A percentile compares a stretch with the other conserved stretches of the same genome.
Evolutionary conservation across 495 filamentous ascomycete species (phyloP).

Genomic region (Aspergillus cavernicola): DNA sequence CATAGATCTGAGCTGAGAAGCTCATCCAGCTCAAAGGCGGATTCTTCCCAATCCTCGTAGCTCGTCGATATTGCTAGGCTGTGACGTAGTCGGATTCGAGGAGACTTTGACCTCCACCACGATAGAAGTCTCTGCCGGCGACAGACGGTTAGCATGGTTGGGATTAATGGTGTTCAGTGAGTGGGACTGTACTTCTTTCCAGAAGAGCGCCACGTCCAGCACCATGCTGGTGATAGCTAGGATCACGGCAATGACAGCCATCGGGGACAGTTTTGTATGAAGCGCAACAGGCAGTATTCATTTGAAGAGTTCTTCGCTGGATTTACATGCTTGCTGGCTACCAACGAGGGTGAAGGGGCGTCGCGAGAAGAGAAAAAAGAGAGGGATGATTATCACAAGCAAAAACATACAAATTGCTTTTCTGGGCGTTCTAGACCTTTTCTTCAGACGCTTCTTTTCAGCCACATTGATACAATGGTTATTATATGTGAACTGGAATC

Average conservation of each 20-base stretch:
- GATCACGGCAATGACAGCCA: conserved; percentile 32
- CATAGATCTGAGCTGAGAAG: conserved; percentile 76
- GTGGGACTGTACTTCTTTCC: conserved; percentile 62
- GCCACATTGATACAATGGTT: background rate
- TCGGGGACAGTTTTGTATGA: conserved; percentile 19
- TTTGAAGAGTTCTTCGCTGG: conserved; percentile 1
- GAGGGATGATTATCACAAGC: background rate
- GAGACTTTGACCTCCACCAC: conserved; percentile 41
- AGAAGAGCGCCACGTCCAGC: conserved; percentile 60
- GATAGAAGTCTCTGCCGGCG: conserved; percentile 34
- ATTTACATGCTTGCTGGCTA: conserved; percentile 36
- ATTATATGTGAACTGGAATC: too few relatives aligned
- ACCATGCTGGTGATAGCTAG: conserved; percentile 52
- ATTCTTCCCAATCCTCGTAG: conserved; percentile 82
- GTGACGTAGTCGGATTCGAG: conserved; percentile 29
- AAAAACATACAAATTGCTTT: conserved; percentile 8
- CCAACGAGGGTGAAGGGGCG: background rate
- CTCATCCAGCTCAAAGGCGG: conserved; percentile 75
- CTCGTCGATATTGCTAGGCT: conserved; percentile 56
- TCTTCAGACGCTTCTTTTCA: background rate
- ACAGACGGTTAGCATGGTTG: background rate
- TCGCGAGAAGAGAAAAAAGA: too few relatives aligned
- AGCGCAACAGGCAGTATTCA: background rate
- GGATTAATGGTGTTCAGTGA: conserved; percentile 22
- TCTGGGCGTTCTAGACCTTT: conserved; percentile 16